Conservation (phyloP, 192 early-diverging fungal genomes). For the Mortierella claussenii region DNA sequence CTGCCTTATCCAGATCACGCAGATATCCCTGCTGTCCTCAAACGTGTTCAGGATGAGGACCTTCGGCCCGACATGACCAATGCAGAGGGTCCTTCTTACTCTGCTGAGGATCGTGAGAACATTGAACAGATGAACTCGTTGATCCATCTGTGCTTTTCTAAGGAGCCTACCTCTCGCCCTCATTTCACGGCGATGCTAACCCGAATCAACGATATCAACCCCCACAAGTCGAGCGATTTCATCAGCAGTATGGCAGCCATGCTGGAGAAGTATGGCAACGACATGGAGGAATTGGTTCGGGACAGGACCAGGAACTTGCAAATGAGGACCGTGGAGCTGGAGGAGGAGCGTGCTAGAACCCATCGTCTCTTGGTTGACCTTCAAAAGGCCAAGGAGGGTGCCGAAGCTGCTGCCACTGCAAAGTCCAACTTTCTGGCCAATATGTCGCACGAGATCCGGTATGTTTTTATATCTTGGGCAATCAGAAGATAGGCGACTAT, state of each 20-base stretch:
- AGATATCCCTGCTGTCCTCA: slow-evolving; percentile 8
- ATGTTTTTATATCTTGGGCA: not conserved
- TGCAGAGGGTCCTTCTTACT: not conserved
- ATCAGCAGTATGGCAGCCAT: slow-evolving; percentile 57
- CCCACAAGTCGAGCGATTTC: slow-evolving; percentile 48
- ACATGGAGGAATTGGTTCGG: slow-evolving; percentile 57
- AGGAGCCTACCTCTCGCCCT: slow-evolving; percentile 24
- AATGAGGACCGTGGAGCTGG: slow-evolving; percentile 53
- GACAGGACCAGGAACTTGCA: slow-evolving; percentile 56
- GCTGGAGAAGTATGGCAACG: slow-evolving; percentile 58
- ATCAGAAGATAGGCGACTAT: no score
- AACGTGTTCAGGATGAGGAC: slow-evolving; percentile 27
- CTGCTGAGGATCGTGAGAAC: slow-evolving; percentile 33
- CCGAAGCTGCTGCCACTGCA: slow-evolving; percentile 58
- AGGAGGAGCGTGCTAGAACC: slow-evolving; percentile 55
- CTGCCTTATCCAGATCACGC: slow-evolving; percentile 45
- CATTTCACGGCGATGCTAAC: slow-evolving; percentile 40
- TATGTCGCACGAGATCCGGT: slow-evolving; percentile 74
- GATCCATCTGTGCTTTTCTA: slow-evolving; percentile 24
- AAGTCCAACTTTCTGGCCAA: slow-evolving; percentile 78
- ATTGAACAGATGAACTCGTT: slow-evolving; percentile 47
- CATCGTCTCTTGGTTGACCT: slow-evolving; percentile 53
- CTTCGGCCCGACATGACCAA: slow-evolving; percentile 22
- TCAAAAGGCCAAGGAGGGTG: slow-evolving; percentile 59
- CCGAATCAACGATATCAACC: slow-evolving; percentile 53